phyloP scores from a whole-genome alignment of 2,329 filamentous ascomycete species.

The Fusarium tjaetaba region DNA sequence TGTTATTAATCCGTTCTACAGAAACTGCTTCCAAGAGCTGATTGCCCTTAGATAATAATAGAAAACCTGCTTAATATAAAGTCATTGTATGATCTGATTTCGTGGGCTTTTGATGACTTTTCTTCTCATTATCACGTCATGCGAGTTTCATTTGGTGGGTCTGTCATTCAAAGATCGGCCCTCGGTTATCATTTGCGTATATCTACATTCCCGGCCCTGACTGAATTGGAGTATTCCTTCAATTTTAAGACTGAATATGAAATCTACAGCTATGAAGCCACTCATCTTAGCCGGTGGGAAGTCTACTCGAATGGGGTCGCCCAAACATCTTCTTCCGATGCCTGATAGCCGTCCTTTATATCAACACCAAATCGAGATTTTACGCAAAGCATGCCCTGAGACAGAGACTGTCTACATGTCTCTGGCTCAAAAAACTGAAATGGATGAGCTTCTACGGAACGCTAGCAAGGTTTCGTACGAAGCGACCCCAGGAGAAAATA shows the following conservation, averaged over 20 bases:
- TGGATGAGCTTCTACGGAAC: neutral
- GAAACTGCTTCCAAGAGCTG: too few species aligned
- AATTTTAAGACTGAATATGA: accelerated
- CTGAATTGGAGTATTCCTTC: accelerated
- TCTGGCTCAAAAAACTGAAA: neutral
- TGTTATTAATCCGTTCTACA: too few species aligned
- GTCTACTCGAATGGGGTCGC: neutral
- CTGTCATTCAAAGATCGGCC: neutral
- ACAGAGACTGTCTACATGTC: neutral
- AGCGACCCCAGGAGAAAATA: accelerated
- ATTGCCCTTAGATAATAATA: too few species aligned
- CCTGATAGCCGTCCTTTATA: neutral
- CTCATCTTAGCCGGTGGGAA: neutral
- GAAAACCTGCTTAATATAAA: neutral
- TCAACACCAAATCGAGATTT: neutral
- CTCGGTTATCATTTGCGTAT: neutral
- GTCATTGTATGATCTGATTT: accelerated
- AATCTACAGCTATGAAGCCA: neutral
- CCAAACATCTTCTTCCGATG: neutral
- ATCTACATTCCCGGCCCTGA: accelerated
- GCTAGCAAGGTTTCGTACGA: accelerated
- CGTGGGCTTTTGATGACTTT: accelerated
- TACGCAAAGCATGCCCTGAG: neutral
- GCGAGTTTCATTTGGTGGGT: neutral
- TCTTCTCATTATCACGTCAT: neutral